These are phyloP conservation scores for Cryphonectria nitschkei DNA, from an alignment of 2,329 filamentous ascomycete species.

Conservation along the genomic window DNA sequence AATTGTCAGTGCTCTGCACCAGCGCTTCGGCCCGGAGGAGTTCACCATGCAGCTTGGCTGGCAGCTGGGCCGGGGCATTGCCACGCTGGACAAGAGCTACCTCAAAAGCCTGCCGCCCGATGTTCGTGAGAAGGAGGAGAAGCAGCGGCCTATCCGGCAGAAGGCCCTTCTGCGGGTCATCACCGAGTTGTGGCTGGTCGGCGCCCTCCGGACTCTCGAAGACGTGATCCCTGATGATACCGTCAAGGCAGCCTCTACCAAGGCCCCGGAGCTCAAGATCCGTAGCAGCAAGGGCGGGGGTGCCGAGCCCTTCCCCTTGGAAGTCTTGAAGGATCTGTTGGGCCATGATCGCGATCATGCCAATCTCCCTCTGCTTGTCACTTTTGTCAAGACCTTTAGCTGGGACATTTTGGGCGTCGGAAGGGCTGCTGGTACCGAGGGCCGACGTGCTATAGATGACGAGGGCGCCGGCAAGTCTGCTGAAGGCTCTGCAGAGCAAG, in stretches of 20 bases:
- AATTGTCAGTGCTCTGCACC: slow-evolving; percentile 92
- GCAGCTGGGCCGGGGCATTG: slow-evolving; percentile 88
- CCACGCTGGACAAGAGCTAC: slow-evolving; percentile 82
- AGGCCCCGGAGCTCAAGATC: slow-evolving; percentile 63
- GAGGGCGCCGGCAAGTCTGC: slow-evolving; percentile 68
- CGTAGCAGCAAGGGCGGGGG: slow-evolving; percentile 66
- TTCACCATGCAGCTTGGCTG: slow-evolving; percentile 93
- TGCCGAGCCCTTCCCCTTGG: slow-evolving; percentile 90
- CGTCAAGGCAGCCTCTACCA: slow-evolving; percentile 65
- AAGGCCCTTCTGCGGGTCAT: slow-evolving; percentile 85
- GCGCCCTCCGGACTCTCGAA: slow-evolving; percentile 79
- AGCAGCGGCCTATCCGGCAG: slow-evolving; percentile 86
- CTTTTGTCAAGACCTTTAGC: slow-evolving; percentile 94
- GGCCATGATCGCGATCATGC: slow-evolving; percentile 91
- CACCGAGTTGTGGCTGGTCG: slow-evolving; percentile 94
- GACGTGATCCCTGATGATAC: slow-evolving; percentile 67
- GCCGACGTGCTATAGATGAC: slow-evolving; percentile 82
- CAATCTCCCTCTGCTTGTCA: slow-evolving; percentile 87
- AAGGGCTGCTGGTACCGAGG: slow-evolving; percentile 65
- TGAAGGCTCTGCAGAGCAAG: slow-evolving; percentile 49
- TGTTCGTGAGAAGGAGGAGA: slow-evolving; percentile 91
- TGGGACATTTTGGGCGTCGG: slow-evolving; percentile 93
- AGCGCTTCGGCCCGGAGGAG: slow-evolving; percentile 86
- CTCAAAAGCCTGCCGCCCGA: slow-evolving; percentile 81
- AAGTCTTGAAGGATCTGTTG: slow-evolving; percentile 95